These are phyloP conservation scores for Aspergillus phoenicis DNA, from an alignment of 2,329 filamentous ascomycete species.

Conservation along the genomic window DNA sequence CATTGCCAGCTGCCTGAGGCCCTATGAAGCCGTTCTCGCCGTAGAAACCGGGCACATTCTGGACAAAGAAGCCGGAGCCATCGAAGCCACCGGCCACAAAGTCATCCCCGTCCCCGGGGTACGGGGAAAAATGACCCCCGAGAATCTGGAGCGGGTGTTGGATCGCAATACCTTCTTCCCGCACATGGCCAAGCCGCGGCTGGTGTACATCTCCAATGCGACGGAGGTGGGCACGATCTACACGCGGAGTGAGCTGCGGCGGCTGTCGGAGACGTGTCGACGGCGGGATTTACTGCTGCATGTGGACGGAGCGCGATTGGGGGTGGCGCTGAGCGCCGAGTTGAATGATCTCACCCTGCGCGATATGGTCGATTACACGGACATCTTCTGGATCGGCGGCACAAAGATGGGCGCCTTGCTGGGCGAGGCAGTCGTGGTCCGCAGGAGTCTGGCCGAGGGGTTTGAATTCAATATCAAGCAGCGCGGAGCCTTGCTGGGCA, in stretches of 20 bases:
- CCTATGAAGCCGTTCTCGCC: constrained; percentile 56
- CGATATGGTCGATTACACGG: constrained; percentile 52
- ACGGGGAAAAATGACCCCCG: constrained; percentile 53
- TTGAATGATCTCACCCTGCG: constrained; percentile 48
- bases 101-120: constrained; percentile 52
- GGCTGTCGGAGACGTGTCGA: constrained; percentile 49
- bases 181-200: constrained; percentile 54
- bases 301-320: constrained; percentile 54
- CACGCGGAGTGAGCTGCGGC: constrained; percentile 45
- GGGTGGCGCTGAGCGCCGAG: constrained; percentile 46
- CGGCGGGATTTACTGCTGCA: constrained; percentile 47
- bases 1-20: constrained; percentile 54
- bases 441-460: constrained; percentile 48
- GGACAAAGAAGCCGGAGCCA: constrained; percentile 54
- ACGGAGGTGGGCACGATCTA: constrained; percentile 56
- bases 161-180: constrained; percentile 56
- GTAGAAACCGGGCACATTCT: constrained; percentile 55
- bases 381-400: constrained; percentile 59
- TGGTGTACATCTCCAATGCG: constrained; percentile 58
- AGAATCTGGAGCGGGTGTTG: constrained; percentile 46
- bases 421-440: constrained; percentile 56
- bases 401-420: constrained; percentile 57
- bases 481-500: constrained; percentile 54
- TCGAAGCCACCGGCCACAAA: constrained; percentile 56
- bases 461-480: constrained; percentile 58